A percentile compares a stretch with the other conserved stretches of the same genome.
Evolutionary conservation across 306 rosid species (phyloP).

Genomic region (Hippophae tibetana): DNA sequence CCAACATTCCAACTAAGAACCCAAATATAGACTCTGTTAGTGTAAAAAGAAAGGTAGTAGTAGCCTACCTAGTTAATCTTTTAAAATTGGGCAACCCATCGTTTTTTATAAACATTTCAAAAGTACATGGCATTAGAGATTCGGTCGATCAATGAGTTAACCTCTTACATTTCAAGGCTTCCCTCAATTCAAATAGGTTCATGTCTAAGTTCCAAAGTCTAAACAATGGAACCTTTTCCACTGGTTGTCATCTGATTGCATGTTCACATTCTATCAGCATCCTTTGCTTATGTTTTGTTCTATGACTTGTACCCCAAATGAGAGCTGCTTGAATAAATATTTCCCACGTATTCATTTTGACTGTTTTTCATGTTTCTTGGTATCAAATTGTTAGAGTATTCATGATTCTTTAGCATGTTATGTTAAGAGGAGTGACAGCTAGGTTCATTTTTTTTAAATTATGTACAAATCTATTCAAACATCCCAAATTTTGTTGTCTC

Average conservation of each 20-base stretch:
- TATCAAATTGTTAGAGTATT: neutral
- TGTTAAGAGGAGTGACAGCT: no score
- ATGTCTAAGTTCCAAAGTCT: neutral
- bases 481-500: no score
- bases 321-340: neutral
- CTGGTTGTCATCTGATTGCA: conserved; percentile 12
- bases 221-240: neutral
- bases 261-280: conserved; percentile 8
- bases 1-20: conserved; percentile 12
- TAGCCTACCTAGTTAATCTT: no score
- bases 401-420: no score
- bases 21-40: neutral
- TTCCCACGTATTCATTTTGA: conserved; percentile 3
- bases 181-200: conserved; percentile 11
- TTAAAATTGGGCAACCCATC: no score
- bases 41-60: no score
- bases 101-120: no score
- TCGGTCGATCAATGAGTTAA: no score
- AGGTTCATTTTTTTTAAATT: no score
- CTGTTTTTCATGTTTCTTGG: conserved; percentile 1
- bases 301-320: neutral
- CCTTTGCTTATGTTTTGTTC: neutral
- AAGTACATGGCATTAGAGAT: no score
- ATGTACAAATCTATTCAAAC: no score
- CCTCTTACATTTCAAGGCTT: no score